Percentiles rank a stretch among this genome's conserved stretches.
These are phyloP conservation scores for Populus tremula DNA, from an alignment of 345 rosid genomes.

Conservation along the genomic window DNA sequence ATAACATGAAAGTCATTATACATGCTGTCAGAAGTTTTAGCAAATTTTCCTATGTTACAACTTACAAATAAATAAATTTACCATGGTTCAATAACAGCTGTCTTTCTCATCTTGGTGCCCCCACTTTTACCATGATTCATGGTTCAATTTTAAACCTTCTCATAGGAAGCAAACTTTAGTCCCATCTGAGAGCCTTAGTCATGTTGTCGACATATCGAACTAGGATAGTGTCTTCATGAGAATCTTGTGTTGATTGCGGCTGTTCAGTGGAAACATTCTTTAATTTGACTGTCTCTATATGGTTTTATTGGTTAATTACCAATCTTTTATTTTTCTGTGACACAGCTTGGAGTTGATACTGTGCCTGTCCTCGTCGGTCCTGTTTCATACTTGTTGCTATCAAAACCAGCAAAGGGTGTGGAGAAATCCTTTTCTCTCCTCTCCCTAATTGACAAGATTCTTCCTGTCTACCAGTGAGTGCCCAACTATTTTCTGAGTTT, in stretches of 20 bases:
- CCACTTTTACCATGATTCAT: background rate
- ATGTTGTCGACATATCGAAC: background rate
- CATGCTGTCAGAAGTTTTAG: background rate
- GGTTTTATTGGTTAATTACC: background rate
- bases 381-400: slow-evolving; percentile 86
- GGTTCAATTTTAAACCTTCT: background rate
- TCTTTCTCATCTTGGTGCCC: background rate
- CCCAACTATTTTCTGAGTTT: background rate
- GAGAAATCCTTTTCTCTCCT: slow-evolving; percentile 77
- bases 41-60: background rate
- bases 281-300: background rate
- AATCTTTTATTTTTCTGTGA: slow-evolving; percentile 1
- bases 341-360: slow-evolving; percentile 89
- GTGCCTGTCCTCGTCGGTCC: slow-evolving; percentile 91
- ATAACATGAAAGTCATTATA: background rate
- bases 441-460: slow-evolving; percentile 77
- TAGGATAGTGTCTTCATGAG: background rate
- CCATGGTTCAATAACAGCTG: background rate
- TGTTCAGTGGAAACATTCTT: background rate
- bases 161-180: background rate
- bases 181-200: background rate
- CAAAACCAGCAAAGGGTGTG: slow-evolving; percentile 92
- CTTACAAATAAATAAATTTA: background rate
- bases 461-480: slow-evolving; percentile 84
- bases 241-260: background rate